Evolutionary conservation across 371 early-diverging fungal genomes (phyloP), one percentile per base, ranked within the genome.

Genomic region (Apophysomyces sp.): DNA sequence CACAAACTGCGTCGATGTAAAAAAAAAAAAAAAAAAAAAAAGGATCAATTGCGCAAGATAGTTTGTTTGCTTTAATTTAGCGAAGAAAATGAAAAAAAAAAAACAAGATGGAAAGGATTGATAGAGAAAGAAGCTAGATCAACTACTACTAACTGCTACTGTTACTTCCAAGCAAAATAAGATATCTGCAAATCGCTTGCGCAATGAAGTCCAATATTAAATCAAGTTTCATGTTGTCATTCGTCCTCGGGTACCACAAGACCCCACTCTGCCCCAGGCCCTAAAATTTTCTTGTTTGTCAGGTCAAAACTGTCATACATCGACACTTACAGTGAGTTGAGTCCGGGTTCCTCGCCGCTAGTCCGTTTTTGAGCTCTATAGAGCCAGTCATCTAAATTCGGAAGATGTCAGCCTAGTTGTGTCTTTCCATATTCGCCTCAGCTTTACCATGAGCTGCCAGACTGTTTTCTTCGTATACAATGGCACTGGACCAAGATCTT

Each of bases 251-350:
- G 54, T 55, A 32, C 12, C 55, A 36, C 55, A 55, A 31, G 55
- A 55, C 18, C 55, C 55, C 31, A 55, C 34, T 34, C 36, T 31
- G 55, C 36, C 55, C 55, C 55, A 55, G 36, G 31, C 21, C 21
- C 55, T 55, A 31, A 9, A 55, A 54, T n/a, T n/a, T n/a, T n/a
- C n/a, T n/a, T n/a, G 18, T 2, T 51, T 51, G 3, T 16, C 4
- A 26, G 18, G 29, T 18, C 53, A 52, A 52, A 52, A 2, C 28
- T 15, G 31, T 52, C 27, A 52, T 26, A 52, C 31, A 12, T 15
- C 7, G 21, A n/a, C n/a, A 9, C 57, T 57, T 57, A 57, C 57
- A 15, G 3, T 21, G 37, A 57, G 28, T 37, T 34, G 4, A 2
- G 2, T 15, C 24, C 28, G 8, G 57, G 57, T 34, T 36, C 40